A percentile compares a stretch with the other conserved stretches of the same genome.
These are phyloP conservation scores for Phaeosphaeria sp. DNA, from an alignment of 2,329 filamentous ascomycete species.

Conservation along the genomic window DNA sequence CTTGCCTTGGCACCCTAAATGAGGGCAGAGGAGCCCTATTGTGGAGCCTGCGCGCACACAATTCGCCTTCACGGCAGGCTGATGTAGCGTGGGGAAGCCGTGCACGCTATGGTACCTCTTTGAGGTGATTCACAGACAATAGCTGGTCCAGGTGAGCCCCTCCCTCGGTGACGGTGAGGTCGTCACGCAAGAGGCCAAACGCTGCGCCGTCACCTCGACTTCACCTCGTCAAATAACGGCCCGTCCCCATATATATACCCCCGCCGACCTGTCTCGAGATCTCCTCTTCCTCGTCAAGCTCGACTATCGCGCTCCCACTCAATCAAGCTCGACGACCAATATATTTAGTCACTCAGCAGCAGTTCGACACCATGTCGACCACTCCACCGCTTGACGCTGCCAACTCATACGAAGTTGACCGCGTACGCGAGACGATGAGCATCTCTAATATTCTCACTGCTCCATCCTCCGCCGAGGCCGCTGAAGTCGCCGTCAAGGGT, in stretches of 20 bases:
- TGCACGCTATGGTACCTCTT: conserved; percentile 10
- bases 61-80: conserved; percentile 12
- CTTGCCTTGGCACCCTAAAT: conserved; percentile 16
- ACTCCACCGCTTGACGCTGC: not conserved
- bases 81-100: conserved; percentile 14
- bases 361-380: conserved; percentile 11
- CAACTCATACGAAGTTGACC: conserved; percentile 7
- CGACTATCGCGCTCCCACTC: not conserved
- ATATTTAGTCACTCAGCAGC: not conserved
- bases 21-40: conserved; percentile 4
- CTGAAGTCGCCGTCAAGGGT: conserved; percentile 2
- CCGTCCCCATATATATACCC: conserved; percentile 21
- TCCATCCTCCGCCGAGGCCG: not conserved
- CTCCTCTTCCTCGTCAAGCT: conserved; percentile 9
- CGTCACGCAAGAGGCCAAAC: conserved; percentile 29
- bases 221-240: conserved; percentile 18
- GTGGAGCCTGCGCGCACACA: conserved; percentile 6
- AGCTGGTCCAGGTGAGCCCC: conserved; percentile 3
- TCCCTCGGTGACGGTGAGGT: conserved; percentile 8
- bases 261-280: conserved; percentile 37
- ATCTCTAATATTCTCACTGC: conserved; percentile 28
- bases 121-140: conserved; percentile 19
- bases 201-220: conserved; percentile 21
- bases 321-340: not conserved
- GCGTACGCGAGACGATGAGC: conserved; percentile 30